Conservation (phyloP, 352 stramenopile species). For the Phytophthora kernoviae region DNA sequence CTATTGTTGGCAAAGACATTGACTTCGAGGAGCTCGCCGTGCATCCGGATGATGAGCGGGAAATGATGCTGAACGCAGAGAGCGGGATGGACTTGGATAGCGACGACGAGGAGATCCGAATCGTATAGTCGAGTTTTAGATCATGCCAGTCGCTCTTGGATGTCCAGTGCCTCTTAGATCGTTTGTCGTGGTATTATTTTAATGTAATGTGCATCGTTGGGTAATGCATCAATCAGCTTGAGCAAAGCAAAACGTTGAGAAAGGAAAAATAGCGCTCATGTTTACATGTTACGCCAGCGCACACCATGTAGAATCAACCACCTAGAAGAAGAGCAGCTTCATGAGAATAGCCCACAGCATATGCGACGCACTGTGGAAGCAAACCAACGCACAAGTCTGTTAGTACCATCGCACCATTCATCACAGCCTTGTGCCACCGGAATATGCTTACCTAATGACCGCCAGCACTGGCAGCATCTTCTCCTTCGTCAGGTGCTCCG, state of each 20-base stretch:
- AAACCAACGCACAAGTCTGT: slow-evolving; percentile 10
- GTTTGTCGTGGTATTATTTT: slow-evolving; percentile 17
- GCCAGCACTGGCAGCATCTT: slow-evolving; percentile 86
- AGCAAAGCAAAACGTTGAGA: slow-evolving; percentile 5
- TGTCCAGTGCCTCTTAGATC: slow-evolving; percentile 7
- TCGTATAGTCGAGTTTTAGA: slow-evolving; percentile 34
- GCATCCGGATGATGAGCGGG: slow-evolving; percentile 46
- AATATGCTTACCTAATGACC: slow-evolving; percentile 68
- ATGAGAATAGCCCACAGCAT: slow-evolving; percentile 84
- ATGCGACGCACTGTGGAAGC: slow-evolving; percentile 61
- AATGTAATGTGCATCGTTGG: slow-evolving; percentile 25
- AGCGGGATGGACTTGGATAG: slow-evolving; percentile 42
- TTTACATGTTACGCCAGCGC: slow-evolving; percentile 24
- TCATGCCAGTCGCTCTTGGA: slow-evolving; percentile 2
- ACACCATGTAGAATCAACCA: slow-evolving; percentile 1
- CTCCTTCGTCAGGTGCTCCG: slow-evolving; percentile 83
- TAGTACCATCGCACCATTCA: neutral
- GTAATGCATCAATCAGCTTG: slow-evolving; percentile 18
- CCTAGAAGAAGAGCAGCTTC: slow-evolving; percentile 89
- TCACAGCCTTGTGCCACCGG: neutral
- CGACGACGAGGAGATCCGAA: slow-evolving; percentile 37
- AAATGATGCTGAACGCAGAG: slow-evolving; percentile 59
- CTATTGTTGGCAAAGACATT: slow-evolving; percentile 64
- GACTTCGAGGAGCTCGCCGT: slow-evolving; percentile 56
- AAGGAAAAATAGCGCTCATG: slow-evolving; percentile 7